These are phyloP conservation scores for Cystofilobasidium capitatum DNA, from an alignment of 768 basidiomycete genomes.

Conservation along the genomic window DNA sequence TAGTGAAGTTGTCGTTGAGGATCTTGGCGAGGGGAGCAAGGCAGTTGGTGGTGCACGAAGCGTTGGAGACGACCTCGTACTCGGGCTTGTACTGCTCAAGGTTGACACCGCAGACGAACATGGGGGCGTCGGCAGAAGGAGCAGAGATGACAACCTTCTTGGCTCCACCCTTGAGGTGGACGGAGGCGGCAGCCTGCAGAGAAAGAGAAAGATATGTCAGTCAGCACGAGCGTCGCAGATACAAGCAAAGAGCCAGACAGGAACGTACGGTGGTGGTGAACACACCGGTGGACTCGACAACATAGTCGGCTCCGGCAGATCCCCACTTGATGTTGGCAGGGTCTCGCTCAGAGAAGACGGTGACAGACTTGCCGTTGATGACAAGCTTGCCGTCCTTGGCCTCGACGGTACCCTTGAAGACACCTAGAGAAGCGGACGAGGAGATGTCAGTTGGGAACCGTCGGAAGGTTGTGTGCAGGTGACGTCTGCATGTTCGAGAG, in stretches of 20 bases:
- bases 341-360: conserved; percentile 75
- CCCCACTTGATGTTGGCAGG: conserved; percentile 79
- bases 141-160: conserved; percentile 99
- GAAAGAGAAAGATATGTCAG: background rate
- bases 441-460: background rate
- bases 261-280: conserved; percentile 26
- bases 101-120: conserved; percentile 59
- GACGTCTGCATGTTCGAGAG: background rate
- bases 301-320: conserved; percentile 71
- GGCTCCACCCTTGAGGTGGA: conserved; percentile 94
- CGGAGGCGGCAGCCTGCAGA: conserved; percentile 53
- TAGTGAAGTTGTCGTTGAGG: conserved; percentile 66
- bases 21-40: conserved; percentile 98
- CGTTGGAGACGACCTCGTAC: conserved; percentile 90
- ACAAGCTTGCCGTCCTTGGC: conserved; percentile 78
- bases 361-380: conserved; percentile 68
- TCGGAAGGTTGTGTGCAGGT: background rate
- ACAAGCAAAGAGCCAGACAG: background rate
- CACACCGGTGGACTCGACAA: conserved; percentile 75
- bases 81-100: conserved; percentile 81
- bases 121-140: conserved; percentile 54
- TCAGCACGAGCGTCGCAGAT: background rate
- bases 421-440: conserved; percentile 1
- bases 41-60: conserved; percentile 99
- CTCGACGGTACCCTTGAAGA: conserved; percentile 71